Evolutionary conservation across 1,284 basidiomycete species (phyloP), one percentile per base, ranked within the genome.

Genomic region (Moesziomyces sp.): DNA sequence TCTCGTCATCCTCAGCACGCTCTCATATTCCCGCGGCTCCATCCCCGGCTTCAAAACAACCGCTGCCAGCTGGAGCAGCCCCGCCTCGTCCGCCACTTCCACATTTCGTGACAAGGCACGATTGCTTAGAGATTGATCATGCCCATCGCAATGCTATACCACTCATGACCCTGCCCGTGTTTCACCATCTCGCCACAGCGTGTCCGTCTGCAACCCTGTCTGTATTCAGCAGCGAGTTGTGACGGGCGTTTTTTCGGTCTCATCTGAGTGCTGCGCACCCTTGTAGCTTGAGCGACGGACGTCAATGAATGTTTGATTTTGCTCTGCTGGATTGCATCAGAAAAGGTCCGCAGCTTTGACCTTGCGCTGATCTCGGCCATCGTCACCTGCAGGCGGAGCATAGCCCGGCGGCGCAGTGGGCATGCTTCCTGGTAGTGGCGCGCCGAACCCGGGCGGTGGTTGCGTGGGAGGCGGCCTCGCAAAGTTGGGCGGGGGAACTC

Each of bases 1-100:
- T 35, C 88, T 93, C 65, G 94, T 97, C 52, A 88, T 97, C 46
- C 87, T 89, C 52, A 91, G 93, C 28, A 97, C 94, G 2, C 94
- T 92, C 89, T 86, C 95, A 67, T 97, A 97, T 86, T 56, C 70
- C 7, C 64, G 64, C 18, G 64, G 56, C 3, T 58, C 64, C 0
- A 40, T 46, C 18, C 65, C 68, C 46, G 40, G 48, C 43, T 44
- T 60, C 4, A 55, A 44, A 44, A 55, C 51, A 19, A 26, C 30
- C 18, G 11, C 53, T 0, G 42, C 67, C 3, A 44, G 40, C n/a
- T 70, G 59, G 66, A 46, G 46, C 52, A 38, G 56, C 35, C 45
- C 55, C 10, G 48, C 66, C 16, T 58, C 66, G 13, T 58, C 59
- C 5, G 40, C 59, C 0, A 23, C 56, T 21, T 58, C 59, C 21